Evolutionary conservation across 2,329 filamentous ascomycete species (phyloP).

Genomic region (Claviceps sp.): DNA sequence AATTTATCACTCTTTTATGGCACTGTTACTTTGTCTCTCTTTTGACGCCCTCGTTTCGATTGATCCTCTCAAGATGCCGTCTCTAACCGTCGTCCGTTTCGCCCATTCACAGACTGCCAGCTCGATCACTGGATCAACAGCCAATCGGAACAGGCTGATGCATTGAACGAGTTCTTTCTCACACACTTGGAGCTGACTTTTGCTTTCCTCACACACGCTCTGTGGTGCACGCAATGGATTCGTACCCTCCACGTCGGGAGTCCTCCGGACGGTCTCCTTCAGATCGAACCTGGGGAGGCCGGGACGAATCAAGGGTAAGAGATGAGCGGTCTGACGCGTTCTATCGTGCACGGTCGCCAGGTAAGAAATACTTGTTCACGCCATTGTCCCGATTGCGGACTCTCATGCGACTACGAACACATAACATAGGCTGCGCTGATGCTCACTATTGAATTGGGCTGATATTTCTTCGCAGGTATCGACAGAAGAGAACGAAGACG

Average conservation of each 20-base stretch:
- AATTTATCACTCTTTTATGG: not conserved
- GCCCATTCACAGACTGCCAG: conserved; percentile 32
- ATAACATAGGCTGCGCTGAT: not conserved
- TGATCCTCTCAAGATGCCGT: conserved; percentile 27
- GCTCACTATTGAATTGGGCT: not conserved
- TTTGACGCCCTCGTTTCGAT: conserved; percentile 11
- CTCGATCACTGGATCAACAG: conserved; percentile 10
- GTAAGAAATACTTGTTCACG: conserved; percentile 35
- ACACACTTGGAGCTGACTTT: not conserved
- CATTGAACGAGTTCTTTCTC: not conserved
- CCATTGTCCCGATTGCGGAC: not conserved
- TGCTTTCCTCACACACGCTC: not conserved
- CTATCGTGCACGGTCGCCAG: conserved; percentile 56
- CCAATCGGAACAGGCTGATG: conserved; percentile 4
- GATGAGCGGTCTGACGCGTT: conserved; percentile 46
- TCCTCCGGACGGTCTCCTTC: conserved; percentile 36
- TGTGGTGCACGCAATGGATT: conserved; percentile 31
- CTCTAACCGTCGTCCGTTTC: conserved; percentile 43
- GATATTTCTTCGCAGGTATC: conserved; percentile 26
- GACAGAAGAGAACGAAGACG: conserved; percentile 48
- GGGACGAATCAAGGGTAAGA: conserved; percentile 38
- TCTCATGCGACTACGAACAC: not conserved
- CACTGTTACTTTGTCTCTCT: conserved; percentile 9
- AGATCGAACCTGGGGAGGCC: conserved; percentile 39
- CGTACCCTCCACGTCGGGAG: conserved; percentile 40